Base-by-base conservation (phyloP, 148 eudicot species). In the Mesembryanthemum crystallinum region DNA sequence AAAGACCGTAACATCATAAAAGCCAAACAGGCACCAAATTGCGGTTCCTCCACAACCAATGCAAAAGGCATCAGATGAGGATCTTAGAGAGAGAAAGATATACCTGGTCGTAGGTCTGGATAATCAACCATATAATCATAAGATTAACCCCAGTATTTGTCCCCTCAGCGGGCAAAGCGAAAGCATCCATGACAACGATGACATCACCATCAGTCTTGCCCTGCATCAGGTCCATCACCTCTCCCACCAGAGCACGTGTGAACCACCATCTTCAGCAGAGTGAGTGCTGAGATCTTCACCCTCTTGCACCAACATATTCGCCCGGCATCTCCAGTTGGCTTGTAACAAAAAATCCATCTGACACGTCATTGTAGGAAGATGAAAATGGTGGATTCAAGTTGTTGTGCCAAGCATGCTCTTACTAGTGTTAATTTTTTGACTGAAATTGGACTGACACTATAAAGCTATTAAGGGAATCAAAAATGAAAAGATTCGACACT, bases 121-220 rank as follows among this genome's bases (percentile, higher is more conserved):
- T 95, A 95, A 37, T 94, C 99, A 74, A 90, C 94, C 99, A 95
- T 95, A 72, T 92, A 95, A 79, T 92, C 97, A 74, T 95, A 90
- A 15, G 98, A 84, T 95, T 95, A 84, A 95, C 99, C 89, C 99
- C 87, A 85, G 99, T 95, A 42, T 95, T 98, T 5, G 99, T 92
- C 0, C 98, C 98, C 64, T 92, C 99, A 67, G 92, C 98, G 7
- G 97, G 99, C 49, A 92, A 82, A 17, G 99, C 99, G 76, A 95
- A 95, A 52, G 99, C 94, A 72, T 95, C 99, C 94, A 95, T 88
- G 0, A 95, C 97, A 70, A 95, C 92, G 32, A 95, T 95, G 1
- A 92, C 86, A 14, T 95, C 99, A 8, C 97, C 94, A 45, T 91
- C 94, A 4, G 94, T 90, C 82, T 95, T 95, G 2, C 99, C 99